Evolutionary conservation across 345 rosid genomes (phyloP).

Genomic region (Microthlaspi erraticum): DNA sequence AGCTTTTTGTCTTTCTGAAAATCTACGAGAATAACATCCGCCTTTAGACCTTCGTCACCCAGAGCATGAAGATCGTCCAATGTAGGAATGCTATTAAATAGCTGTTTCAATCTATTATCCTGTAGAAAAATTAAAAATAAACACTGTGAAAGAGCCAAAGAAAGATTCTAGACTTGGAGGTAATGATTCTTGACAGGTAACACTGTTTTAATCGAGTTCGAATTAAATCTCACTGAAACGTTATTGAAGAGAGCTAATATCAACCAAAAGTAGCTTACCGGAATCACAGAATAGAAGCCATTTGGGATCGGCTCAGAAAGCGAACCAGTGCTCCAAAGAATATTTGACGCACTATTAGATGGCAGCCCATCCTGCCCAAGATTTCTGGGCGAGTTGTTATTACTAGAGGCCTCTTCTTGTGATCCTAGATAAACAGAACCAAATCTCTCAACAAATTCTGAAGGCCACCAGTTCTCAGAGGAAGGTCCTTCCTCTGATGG

Average conservation of each 20-base stretch:
- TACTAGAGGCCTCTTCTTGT: constrained; percentile 64
- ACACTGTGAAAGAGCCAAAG: constrained; percentile 10
- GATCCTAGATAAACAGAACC: constrained; percentile 75
- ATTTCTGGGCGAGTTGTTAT: constrained; percentile 64
- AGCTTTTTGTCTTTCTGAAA: constrained; percentile 83
- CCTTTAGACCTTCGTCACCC: constrained; percentile 73
- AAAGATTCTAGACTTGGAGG: constrained; percentile 2
- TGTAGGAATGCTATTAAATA: constrained; percentile 73
- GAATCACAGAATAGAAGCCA: constrained; percentile 87
- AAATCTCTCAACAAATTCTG: constrained; percentile 80
- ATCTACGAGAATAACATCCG: constrained; percentile 88
- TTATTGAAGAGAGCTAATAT: neutral
- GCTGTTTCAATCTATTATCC: constrained; percentile 87
- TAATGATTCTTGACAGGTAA: constrained; percentile 12
- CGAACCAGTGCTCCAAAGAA: constrained; percentile 89
- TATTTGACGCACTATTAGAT: constrained; percentile 77
- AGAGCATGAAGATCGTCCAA: constrained; percentile 86
- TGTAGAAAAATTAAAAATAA: constrained; percentile 37
- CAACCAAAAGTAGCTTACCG: constrained; percentile 52
- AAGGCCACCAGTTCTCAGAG: constrained; percentile 82
- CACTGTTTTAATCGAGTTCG: neutral
- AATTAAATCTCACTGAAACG: constrained; percentile 11
- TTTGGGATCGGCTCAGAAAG: constrained; percentile 83
- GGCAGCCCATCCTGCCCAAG: constrained; percentile 67
- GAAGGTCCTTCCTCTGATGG: constrained; percentile 72